Base-by-base conservation (phyloP, 257 asterid species). In the Jasminum sambac region DNA sequence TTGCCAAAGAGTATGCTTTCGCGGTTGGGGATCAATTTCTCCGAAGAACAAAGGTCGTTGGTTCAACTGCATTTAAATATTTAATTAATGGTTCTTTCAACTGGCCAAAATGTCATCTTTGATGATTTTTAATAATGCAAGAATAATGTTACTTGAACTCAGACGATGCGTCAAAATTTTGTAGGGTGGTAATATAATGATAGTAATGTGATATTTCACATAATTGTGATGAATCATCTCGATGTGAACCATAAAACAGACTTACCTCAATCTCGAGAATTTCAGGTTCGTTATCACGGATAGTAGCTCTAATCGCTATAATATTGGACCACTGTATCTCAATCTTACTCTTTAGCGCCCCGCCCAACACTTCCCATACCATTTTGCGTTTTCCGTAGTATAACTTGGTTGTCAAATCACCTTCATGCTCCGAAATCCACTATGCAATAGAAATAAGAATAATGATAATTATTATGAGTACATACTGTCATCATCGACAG, bases 341-440 rank as follows among this genome's bases (percentile, higher is more conserved):
- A 64, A 92, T 85, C 84, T 90, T 92, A 30, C 79, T 83, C 84
- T 92, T 90, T 72, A 92, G 26, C 11, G 87, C 69, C 7, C 96
- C 91, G 1, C 82, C 91, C 11, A 92, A 52, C 13, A 90, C 61
- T 77, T 92, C 98, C 98, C 98, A 92, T 0, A 90, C 96, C 68
- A 90, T 41, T 66, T 86, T 88, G 1, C 75, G 79, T 30, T 90
- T 90, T 0, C 87, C 88, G n/a, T 72, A 90, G 79, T 90, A 92
- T 1, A 83, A 60, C 65, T 92, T 90, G 0, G 89, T 90, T 1
- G 81, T 77, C n/a, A 92, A 75, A 64, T 90, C 91, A 7, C 96
- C 93, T 67, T 83, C 89, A 23, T 84, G 73, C 70, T 17, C 70
- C 5, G 91, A 78, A 0, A n/a, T 13, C 68, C 84, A 80, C 96